These are phyloP conservation scores for Fusarium neocosmosporiellum DNA, from an alignment of 2,329 filamentous ascomycete species.

Conservation along the genomic window DNA sequence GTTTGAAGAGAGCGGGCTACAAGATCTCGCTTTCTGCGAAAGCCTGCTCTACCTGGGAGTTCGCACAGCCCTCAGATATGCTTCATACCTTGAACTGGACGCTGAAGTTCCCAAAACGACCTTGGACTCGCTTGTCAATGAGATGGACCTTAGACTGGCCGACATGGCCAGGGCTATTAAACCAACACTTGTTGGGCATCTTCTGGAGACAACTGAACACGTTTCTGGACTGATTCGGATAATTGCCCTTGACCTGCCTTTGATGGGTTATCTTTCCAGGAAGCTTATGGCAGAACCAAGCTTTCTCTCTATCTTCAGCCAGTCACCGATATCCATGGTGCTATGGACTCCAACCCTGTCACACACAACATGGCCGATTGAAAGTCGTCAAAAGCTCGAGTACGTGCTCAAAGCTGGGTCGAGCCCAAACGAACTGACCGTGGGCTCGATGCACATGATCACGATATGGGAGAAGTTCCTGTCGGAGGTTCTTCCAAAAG, in stretches of 20 bases:
- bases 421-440: neutral
- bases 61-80: neutral
- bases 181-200: neutral
- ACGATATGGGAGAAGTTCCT: neutral
- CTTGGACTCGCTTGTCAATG: neutral
- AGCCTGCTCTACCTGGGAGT: neutral
- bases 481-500: neutral
- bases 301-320: neutral
- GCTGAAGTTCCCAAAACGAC: neutral
- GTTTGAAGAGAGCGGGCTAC: neutral
- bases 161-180: neutral
- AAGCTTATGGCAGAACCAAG: neutral
- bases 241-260: neutral
- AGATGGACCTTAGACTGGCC: neutral
- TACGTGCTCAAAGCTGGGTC: neutral
- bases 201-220: neutral
- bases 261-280: neutral
- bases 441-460: neutral
- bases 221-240: neutral
- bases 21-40: neutral
- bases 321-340: neutral
- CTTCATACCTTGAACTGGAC: neutral
- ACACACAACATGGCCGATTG: neutral
- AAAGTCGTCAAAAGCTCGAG: neutral
- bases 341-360: neutral